phyloP scores from a whole-genome alignment of 176 grass and related monocot species.

The Miscanthus lutarioriparius region DNA sequence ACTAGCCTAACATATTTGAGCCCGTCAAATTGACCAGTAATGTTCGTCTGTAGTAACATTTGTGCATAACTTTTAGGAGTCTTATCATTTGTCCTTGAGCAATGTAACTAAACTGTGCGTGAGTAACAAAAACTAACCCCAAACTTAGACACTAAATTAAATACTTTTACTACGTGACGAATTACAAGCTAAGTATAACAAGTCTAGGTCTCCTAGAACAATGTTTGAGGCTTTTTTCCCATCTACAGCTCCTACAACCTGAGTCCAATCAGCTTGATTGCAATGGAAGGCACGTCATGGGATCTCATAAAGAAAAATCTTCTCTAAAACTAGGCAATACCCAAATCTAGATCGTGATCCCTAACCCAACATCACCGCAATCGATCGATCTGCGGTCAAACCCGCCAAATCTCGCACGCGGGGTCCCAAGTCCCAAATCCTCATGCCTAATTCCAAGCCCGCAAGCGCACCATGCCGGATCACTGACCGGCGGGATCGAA shows the following conservation, averaged over 20 bases:
- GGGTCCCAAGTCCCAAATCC: neutral
- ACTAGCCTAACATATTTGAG: neutral
- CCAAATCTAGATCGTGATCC: conserved; percentile 28
- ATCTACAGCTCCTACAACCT: neutral
- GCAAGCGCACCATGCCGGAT: neutral
- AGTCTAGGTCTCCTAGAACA: neutral
- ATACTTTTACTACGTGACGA: neutral
- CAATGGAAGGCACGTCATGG: neutral
- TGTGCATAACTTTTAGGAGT: neutral
- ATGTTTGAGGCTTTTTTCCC: neutral
- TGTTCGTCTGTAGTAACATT: neutral
- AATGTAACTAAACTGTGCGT: neutral
- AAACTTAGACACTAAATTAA: neutral
- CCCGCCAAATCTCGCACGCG: neutral
- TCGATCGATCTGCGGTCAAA: conserved; percentile 35
- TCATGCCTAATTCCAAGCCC: neutral
- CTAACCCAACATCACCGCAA: neutral
- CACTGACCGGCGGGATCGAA: neutral
- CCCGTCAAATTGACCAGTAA: neutral
- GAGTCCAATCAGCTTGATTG: neutral
- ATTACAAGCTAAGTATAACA: neutral
- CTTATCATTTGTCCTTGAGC: neutral
- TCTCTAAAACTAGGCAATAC: neutral
- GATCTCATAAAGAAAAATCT: neutral
- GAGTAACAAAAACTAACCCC: neutral